Evolutionary conservation across 2,329 filamentous ascomycete species (phyloP).

Genomic region (Talaromyces sp.): DNA sequence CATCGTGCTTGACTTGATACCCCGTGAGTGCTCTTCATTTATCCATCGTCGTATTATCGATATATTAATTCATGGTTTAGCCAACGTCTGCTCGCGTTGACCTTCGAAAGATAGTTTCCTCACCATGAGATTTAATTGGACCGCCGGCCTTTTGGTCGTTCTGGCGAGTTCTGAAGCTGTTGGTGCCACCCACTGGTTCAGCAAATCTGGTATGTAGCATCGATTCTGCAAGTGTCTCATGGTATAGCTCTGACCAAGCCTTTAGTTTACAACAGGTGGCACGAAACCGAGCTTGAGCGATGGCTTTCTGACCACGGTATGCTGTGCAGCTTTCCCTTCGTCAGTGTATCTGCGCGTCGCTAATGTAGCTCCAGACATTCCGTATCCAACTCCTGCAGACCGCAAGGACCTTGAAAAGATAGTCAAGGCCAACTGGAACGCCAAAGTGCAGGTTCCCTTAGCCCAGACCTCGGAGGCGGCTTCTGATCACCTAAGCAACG

Average conservation of each 20-base stretch:
- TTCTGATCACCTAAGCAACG: conserved; percentile 63
- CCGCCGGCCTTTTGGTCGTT: conserved; percentile 63
- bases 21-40: background rate
- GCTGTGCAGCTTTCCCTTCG: background rate
- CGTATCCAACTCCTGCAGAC: conserved; percentile 83
- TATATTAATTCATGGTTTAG: background rate
- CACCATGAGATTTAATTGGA: conserved; percentile 71
- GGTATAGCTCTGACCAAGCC: background rate
- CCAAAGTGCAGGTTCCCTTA: conserved; percentile 66
- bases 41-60: background rate
- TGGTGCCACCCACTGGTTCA: conserved; percentile 76
- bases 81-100: background rate
- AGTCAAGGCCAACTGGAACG: conserved; percentile 86
- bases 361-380: conserved; percentile 51
- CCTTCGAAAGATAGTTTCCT: background rate
- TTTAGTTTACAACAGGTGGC: conserved; percentile 96
- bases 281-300: conserved; percentile 92
- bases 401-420: conserved; percentile 90
- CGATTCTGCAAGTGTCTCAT: background rate
- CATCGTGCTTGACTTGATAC: background rate
- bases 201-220: conserved; percentile 63
- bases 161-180: conserved; percentile 64
- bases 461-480: conserved; percentile 74
- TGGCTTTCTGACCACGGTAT: conserved; percentile 83
- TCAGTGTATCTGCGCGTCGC: background rate